These are phyloP conservation scores for Tinospora cordifolia DNA, from an alignment of 164 flowering plant species.

Conservation along the genomic window DNA sequence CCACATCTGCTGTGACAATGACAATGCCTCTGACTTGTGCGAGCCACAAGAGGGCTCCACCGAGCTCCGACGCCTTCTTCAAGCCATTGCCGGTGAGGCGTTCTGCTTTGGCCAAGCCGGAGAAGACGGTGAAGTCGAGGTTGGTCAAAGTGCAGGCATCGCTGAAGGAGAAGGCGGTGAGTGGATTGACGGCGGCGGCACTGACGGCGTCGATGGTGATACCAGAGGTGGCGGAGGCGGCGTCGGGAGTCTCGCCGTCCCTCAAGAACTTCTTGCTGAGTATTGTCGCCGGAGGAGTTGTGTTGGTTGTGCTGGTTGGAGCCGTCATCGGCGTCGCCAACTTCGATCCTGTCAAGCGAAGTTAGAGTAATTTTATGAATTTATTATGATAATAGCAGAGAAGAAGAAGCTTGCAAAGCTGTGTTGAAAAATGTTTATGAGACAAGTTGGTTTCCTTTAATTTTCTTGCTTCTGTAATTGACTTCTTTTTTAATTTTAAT, in stretches of 20 bases:
- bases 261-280: slow-evolving; percentile 83
- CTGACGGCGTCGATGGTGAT: slow-evolving; percentile 52
- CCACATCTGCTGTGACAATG: slow-evolving; percentile 49
- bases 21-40: slow-evolving; percentile 42
- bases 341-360: slow-evolving; percentile 79
- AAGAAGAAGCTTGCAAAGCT: neutral
- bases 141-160: slow-evolving; percentile 43
- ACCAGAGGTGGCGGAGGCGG: slow-evolving; percentile 72
- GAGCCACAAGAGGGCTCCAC: slow-evolving; percentile 27
- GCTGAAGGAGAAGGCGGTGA: slow-evolving; percentile 56
- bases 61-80: slow-evolving; percentile 34
- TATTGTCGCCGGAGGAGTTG: slow-evolving; percentile 71
- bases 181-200: slow-evolving; percentile 57
- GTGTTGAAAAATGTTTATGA: no score
- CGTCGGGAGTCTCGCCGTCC: slow-evolving; percentile 55
- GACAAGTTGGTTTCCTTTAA: neutral
- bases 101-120: slow-evolving; percentile 6
- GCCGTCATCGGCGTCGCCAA: slow-evolving; percentile 73
- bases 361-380: slow-evolving; percentile 20
- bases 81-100: slow-evolving; percentile 43
- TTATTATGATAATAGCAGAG: neutral
- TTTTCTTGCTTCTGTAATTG: neutral
- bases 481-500: neutral
- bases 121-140: slow-evolving; percentile 13
- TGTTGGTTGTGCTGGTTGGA: slow-evolving; percentile 43